Base-by-base conservation (phyloP, 805 yeast species). In the Naumovozyma dairenensis region DNA sequence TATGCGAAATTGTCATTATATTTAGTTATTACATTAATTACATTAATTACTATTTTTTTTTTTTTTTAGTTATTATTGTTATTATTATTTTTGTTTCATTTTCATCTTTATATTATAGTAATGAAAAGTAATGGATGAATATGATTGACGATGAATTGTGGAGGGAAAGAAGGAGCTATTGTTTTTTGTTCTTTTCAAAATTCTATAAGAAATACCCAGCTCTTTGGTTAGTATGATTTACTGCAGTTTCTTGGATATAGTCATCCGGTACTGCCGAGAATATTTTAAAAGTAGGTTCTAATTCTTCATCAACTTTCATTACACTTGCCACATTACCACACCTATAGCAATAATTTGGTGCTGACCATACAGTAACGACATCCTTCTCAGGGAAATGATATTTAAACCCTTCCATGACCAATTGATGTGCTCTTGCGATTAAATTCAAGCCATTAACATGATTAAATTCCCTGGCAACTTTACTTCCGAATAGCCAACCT, bases 301-400 rank as follows among this genome's bases (percentile, higher is more conserved):
- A 65, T 45, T 78, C 78, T 43, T 84, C 94, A 49, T 80, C 94
- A 35, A 92, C 82, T 57, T 86, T 84, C 98, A 89, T 89, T 13
- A 89, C 96, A 68, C 94, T 81, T 20, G 98, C 98, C 33, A 89
- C 97, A 55, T 89, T 89, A 38, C 98, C 98, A 65, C 97, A 89
- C 52, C 97, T 70, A 61, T 89, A 89, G 64, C 97, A 87, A 63
- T 87, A 87, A 59, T 87, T 87, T 29, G 97, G 97, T 13, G 96
- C 96, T 8, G 87, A 77, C 97, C 97, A 89, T 24, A 89, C 97
- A 1, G 98, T 89, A 24, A 89, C 98, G 33, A 89, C 96, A 53
- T 84, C 94, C 51, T 86, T 84, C 45, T 89, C 96, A 42, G 86
- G 85, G 65, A 92, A 92, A 62, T 92, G 97, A 57, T 87, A 92